These are phyloP conservation scores for Triticum timopheevii DNA, from an alignment of 176 grass and related monocot species.

Conservation along the genomic window DNA sequence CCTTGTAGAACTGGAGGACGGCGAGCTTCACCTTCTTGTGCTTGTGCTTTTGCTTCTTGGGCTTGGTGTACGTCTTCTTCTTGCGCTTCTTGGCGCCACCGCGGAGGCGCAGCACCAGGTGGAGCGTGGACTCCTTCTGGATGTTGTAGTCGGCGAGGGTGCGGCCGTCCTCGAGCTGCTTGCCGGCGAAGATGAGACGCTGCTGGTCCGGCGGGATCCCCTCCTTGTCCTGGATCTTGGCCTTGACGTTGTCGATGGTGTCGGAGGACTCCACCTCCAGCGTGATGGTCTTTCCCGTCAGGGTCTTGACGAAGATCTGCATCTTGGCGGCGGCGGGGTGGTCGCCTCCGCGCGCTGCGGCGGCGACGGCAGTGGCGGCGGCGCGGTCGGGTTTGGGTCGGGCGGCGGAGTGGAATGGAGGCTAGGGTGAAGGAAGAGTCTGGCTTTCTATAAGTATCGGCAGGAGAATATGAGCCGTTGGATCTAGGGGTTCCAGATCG, in stretches of 20 bases:
- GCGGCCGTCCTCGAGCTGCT: conserved; percentile 73
- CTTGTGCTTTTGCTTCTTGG: conserved; percentile 75
- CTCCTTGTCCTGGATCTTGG: conserved; percentile 78
- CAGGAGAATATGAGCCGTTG: too few relatives aligned
- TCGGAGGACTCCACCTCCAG: conserved; percentile 90
- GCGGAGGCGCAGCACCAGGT: conserved; percentile 63
- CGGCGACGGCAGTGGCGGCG: conserved; percentile 27
- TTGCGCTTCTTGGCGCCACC: conserved; percentile 67
- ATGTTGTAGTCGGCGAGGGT: conserved; percentile 85
- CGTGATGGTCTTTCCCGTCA: conserved; percentile 86
- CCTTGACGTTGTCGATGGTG: conserved; percentile 77
- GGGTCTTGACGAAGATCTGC: conserved; percentile 94
- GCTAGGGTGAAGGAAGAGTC: too few relatives aligned
- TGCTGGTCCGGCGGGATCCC: conserved; percentile 77
- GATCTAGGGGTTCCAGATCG: too few relatives aligned
- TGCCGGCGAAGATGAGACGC: conserved; percentile 74
- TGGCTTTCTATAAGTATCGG: too few relatives aligned
- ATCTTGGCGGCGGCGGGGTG: conserved; percentile 16
- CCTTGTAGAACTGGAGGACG: conserved; percentile 80
- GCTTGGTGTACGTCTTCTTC: conserved; percentile 87
- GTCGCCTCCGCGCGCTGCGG: conserved; percentile 31
- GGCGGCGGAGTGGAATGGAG: too few relatives aligned
- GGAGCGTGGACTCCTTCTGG: conserved; percentile 73
- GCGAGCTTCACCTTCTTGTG: conserved; percentile 79
- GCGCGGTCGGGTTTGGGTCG: not conserved